Evolutionary conservation across 2,329 filamentous ascomycete genomes (phyloP).

Genomic region (Harringtonia aguacate): DNA sequence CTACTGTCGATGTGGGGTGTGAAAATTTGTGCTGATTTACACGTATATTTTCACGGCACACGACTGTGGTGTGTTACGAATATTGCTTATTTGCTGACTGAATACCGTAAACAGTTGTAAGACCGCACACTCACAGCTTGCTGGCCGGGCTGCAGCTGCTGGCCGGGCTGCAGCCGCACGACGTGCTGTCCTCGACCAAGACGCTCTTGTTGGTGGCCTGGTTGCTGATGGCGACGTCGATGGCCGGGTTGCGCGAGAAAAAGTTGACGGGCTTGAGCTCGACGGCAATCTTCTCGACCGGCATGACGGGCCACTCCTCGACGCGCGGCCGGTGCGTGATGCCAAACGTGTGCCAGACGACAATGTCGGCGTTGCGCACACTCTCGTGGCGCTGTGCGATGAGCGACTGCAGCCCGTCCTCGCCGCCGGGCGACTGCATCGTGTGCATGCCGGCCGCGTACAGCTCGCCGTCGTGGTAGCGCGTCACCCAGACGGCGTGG

Average conservation of each 20-base stretch:
- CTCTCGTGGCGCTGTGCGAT: slow-evolving; percentile 18
- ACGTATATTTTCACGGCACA: no score
- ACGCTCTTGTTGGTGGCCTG: no score
- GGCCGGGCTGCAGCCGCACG: no score
- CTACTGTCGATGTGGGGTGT: no score
- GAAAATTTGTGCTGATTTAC: no score
- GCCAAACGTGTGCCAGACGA: slow-evolving; percentile 46
- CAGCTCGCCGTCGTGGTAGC: slow-evolving; percentile 28
- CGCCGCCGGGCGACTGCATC: slow-evolving; percentile 28
- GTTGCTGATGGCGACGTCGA: no score
- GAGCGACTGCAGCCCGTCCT: slow-evolving; percentile 11
- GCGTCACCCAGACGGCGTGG: slow-evolving; percentile 34
- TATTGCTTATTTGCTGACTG: no score
- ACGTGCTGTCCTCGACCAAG: no score
- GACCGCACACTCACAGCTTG: no score
- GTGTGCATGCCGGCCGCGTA: slow-evolving; percentile 31
- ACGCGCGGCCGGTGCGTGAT: slow-evolving; percentile 54
- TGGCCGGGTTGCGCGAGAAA: slow-evolving; percentile 36
- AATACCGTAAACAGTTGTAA: no score
- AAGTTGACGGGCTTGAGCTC: slow-evolving; percentile 42
- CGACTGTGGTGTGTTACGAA: no score
- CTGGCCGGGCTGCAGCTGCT: no score
- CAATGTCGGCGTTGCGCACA: slow-evolving; percentile 13
- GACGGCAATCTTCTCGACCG: slow-evolving; percentile 42
- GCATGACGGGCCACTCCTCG: slow-evolving; percentile 62